Evolutionary conservation across 2,329 filamentous ascomycete species (phyloP), one percentile per base, ranked within the genome.

Genomic region (Colletotrichum neosansevieriae): DNA sequence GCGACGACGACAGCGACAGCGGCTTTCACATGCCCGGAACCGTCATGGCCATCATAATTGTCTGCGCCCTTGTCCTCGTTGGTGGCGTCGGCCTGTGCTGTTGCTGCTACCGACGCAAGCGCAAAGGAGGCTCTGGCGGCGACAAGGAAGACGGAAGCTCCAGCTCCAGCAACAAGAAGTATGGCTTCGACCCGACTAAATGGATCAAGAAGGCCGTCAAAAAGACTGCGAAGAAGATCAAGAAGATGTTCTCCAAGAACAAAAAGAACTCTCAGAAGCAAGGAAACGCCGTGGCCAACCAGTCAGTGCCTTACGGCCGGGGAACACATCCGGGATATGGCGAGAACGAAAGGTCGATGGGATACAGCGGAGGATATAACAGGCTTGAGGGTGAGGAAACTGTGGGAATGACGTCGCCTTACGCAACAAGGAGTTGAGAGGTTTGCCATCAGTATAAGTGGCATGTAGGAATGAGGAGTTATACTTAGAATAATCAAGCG

Each of bases 191-290:
- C n/a, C 49, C 49, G 47, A 61, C 32, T 1, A 66, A 66, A 40
- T 61, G 50, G 36, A 54, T 61, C 47, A 61, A 66, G 19, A 66
- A 66, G 1, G 63, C 57, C 15, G n/a, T 61, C 19, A 66, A 66
- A 29, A 66, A 66, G 49, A 15, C 38, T 1, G 19, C 47, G 9
- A 66, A 66, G 47, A 66, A 66, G 63, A 61, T 61, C 32, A 66
- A 49, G 63, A 66, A 66, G 49, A 66, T 65, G 63, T 51, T 65
- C 11, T 17, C 40, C 6, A 65, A 65, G 24, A 61, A 38, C 19
- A 61, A 66, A 29, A 65, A 61, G 36, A 15, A 11, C 11, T 12
- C 36, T 24, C 19, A 45, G 19, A 61, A 65, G 32, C 17, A 38
- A 15, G n/a, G 21, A 6, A 40, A 38, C 24, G 29, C 57, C 4